Conservation (phyloP, 495 filamentous ascomycete species). For the Penicillium lividum region DNA sequence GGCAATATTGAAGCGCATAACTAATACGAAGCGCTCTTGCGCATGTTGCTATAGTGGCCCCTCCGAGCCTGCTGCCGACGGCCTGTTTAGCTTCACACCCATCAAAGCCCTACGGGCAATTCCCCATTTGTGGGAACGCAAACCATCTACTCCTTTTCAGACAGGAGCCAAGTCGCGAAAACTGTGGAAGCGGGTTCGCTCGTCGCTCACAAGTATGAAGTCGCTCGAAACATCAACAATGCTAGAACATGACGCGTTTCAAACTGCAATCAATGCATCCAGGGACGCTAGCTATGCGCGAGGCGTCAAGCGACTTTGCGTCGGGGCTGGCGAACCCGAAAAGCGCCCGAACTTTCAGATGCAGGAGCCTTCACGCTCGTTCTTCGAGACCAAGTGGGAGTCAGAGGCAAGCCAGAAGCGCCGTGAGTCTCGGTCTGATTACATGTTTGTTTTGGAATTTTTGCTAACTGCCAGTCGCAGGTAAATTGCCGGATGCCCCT, state of each 20-base stretch:
- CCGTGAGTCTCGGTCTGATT: constrained; percentile 35
- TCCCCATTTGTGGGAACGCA: constrained; percentile 55
- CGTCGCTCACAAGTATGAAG: constrained; percentile 45
- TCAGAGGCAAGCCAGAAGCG: constrained; percentile 33
- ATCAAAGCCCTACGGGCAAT: constrained; percentile 34
- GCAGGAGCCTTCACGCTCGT: constrained; percentile 32
- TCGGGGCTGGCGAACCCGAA: constrained; percentile 22
- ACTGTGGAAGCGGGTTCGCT: constrained; percentile 53
- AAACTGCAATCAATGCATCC: constrained; percentile 36
- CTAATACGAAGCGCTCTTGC: constrained; percentile 19
- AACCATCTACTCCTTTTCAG: constrained; percentile 54
- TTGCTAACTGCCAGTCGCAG: constrained; percentile 21
- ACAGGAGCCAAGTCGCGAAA: constrained; percentile 46
- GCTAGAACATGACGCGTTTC: constrained; percentile 28
- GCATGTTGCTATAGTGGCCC: constrained; percentile 15
- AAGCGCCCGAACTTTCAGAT: constrained; percentile 4
- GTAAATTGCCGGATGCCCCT: constrained; percentile 38
- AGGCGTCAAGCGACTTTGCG: constrained; percentile 49
- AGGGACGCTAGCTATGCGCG: constrained; percentile 34
- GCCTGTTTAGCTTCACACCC: constrained; percentile 40
- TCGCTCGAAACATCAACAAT: constrained; percentile 32
- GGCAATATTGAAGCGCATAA: neutral
- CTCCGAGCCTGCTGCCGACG: constrained; percentile 18
- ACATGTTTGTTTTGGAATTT: neutral
- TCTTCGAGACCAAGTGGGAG: constrained; percentile 46